Percentiles rank a stretch among this genome's conserved stretches.
phyloP scores from a whole-genome alignment of 1,139 yeast species.

The Saccharomyces hybrid region DNA sequence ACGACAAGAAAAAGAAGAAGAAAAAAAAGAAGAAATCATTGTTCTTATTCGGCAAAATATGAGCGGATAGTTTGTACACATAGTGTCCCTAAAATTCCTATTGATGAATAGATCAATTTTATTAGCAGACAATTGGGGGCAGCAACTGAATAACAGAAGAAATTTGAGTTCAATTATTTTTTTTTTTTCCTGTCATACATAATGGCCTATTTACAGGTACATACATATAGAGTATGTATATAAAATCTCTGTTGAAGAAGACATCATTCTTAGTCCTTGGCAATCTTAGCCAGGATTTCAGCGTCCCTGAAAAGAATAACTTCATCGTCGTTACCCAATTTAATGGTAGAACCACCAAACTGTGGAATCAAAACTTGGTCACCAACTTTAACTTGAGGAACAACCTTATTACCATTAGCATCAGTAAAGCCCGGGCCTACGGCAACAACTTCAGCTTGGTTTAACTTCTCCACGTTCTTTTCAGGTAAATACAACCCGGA shows the following conservation, averaged over 20 bases:
- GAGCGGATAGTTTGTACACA: not conserved
- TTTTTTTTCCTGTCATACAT: not conserved
- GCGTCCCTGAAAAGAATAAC: constrained; percentile 76
- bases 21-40: not conserved
- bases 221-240: not conserved
- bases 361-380: constrained; percentile 91
- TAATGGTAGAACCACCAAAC: constrained; percentile 81
- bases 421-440: constrained; percentile 77
- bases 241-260: not conserved
- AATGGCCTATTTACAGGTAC: not conserved
- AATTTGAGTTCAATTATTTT: not conserved
- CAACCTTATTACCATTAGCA: constrained; percentile 60
- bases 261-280: not conserved
- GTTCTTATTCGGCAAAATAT: not conserved
- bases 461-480: constrained; percentile 88
- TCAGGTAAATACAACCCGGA: constrained; percentile 95
- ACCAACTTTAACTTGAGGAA: constrained; percentile 74
- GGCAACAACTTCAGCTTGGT: constrained; percentile 72
- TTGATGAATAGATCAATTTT: not conserved
- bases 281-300: constrained; percentile 89
- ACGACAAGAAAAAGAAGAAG: not conserved
- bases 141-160: not conserved
- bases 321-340: constrained; percentile 69
- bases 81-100: not conserved
- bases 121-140: not conserved